phyloP scores from a whole-genome alignment of 2,329 filamentous ascomycete species.

The Penicillium capsulatum region DNA sequence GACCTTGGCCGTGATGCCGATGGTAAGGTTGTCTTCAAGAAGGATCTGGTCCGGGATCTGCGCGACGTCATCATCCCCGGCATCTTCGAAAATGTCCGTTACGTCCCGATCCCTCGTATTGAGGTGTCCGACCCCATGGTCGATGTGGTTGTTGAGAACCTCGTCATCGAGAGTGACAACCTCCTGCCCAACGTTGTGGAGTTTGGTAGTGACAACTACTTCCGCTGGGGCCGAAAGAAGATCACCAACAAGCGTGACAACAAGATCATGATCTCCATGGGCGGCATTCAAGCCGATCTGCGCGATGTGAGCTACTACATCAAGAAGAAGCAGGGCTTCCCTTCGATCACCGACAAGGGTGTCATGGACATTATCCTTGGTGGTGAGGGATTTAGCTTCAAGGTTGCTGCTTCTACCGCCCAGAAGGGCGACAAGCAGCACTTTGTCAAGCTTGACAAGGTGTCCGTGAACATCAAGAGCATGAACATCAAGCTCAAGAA shows the following conservation, averaged over 20 bases:
- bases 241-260: conserved; percentile 77
- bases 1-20: conserved; percentile 84
- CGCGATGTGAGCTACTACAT: conserved; percentile 87
- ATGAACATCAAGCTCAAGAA: conserved; percentile 87
- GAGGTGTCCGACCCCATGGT: conserved; percentile 82
- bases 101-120: conserved; percentile 89
- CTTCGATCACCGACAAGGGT: conserved; percentile 78
- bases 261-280: conserved; percentile 76
- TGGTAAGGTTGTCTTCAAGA: conserved; percentile 87
- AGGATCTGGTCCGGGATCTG: conserved; percentile 83
- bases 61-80: conserved; percentile 80
- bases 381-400: conserved; percentile 85
- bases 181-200: conserved; percentile 90
- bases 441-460: conserved; percentile 92
- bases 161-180: conserved; percentile 94
- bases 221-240: conserved; percentile 89
- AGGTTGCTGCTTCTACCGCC: conserved; percentile 79
- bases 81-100: conserved; percentile 77
- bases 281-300: conserved; percentile 89
- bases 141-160: conserved; percentile 87
- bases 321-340: conserved; percentile 92
- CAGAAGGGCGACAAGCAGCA: conserved; percentile 70
- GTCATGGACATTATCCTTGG: conserved; percentile 83
- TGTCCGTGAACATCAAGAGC: conserved; percentile 75
- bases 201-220: conserved; percentile 86